Evolutionary conservation across 495 filamentous ascomycete species (phyloP), one percentile per base, ranked within the genome.

Genomic region (Penicillium bovifimosum): DNA sequence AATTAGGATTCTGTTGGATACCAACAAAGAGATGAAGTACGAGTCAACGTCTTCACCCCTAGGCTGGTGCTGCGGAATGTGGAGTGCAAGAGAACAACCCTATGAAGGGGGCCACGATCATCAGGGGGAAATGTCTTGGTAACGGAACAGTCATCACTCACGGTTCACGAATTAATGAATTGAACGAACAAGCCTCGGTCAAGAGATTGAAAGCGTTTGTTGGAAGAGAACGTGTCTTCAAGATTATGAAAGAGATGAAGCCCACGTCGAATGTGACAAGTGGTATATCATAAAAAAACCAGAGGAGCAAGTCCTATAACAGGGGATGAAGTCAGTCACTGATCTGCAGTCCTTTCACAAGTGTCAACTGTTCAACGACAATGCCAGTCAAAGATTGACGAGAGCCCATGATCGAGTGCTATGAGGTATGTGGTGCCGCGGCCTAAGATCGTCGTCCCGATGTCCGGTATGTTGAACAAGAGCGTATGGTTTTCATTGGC

Each of bases 1-100:
- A 69, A 67, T 60, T 59, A 47, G 57, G 60, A 65, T 53, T 65
- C 60, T 72, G 63, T 46, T 59, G 68, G 63, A 71, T 66, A 66
- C 70, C 65, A 74, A 64, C 58, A 60, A 59, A 72, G 68, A 80
- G 79, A 77, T 78, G 76, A 83, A 82, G 77, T 69, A 82, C 82
- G 82, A 85, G 79, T 75, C 73, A 85, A 85, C 81, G 81, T 79
- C 79, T 85, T 83, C 82, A 79, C 82, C 80, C 73, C 67, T 75
- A 73, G 71, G 65, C 63, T 56, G 58, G 50, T 56, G 70, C 71
- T 76, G 72, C 66, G 77, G 78, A 78, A 80, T 79, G 77, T 80
- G 77, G 78, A 69, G 64, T 64, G 59, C 60, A 72, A 64, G 61
- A 62, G 44, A 50, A 59, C 32, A 71, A 72, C 69, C 72, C 72